A percentile compares a stretch with the other conserved stretches of the same genome.
Evolutionary conservation across 179 eudicot species (phyloP).

Genomic region (Gypsophila paniculata): DNA sequence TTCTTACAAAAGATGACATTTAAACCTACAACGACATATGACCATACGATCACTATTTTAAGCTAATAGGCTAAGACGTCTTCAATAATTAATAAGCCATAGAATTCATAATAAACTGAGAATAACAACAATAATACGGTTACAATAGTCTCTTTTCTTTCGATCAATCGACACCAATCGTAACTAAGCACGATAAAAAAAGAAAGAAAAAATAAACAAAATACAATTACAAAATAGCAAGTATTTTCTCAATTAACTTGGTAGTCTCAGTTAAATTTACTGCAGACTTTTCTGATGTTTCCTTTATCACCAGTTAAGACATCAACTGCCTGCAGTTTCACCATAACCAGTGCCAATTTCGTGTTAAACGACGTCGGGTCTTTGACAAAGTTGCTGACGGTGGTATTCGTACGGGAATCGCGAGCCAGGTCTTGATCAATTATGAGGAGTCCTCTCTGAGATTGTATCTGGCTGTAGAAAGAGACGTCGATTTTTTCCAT

Average conservation of each 20-base stretch:
- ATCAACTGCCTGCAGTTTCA: constrained; percentile 5
- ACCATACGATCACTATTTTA: no score
- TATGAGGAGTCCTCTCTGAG: constrained; percentile 38
- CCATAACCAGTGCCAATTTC: background rate
- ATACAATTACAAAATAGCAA: background rate
- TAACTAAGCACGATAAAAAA: background rate
- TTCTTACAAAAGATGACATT: no score
- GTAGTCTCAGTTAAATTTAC: constrained; percentile 2
- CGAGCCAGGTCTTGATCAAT: constrained; percentile 44
- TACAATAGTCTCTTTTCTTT: no score
- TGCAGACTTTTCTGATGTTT: constrained; percentile 28
- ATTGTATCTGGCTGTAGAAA: constrained; percentile 32
- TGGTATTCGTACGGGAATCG: constrained; percentile 23
- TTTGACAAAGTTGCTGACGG: constrained; percentile 18
- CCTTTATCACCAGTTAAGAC: constrained; percentile 26
- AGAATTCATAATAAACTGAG: no score
- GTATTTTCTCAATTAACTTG: background rate
- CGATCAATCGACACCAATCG: background rate
- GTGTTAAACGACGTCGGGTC: background rate
- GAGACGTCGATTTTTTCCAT: constrained; percentile 34
- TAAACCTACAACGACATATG: no score
- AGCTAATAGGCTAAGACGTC: no score
- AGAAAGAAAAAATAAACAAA: background rate
- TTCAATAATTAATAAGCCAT: no score
- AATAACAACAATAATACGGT: no score